A percentile compares a stretch with the other conserved stretches of the same genome.
Evolutionary conservation across 805 yeast species (phyloP).

Genomic region (Cyberlindnera galapagoensis): DNA sequence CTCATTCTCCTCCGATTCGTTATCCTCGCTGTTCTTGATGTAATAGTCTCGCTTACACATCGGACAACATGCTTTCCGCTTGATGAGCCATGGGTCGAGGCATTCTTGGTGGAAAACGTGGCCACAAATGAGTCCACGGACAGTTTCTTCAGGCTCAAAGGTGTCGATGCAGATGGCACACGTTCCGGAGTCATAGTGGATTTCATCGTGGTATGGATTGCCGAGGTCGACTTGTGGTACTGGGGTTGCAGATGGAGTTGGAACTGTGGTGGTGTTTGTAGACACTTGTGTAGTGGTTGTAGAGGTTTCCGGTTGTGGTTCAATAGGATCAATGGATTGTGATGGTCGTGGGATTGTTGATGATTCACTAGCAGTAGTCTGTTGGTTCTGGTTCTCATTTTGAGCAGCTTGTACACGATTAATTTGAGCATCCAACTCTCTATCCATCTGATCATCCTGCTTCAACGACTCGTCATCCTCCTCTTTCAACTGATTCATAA

Average conservation of each 20-base stretch:
- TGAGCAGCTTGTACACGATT: too few species aligned
- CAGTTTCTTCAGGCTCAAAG: conserved; percentile 53
- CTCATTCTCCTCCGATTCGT: conserved; percentile 5
- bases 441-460: conserved; percentile 4
- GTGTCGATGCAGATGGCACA: conserved; percentile 77
- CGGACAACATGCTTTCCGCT: conserved; percentile 76
- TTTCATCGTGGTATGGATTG: conserved; percentile 15
- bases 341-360: too few species aligned
- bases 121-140: conserved; percentile 73
- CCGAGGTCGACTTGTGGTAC: conserved; percentile 18
- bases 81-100: conserved; percentile 75
- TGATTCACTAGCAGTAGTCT: too few species aligned
- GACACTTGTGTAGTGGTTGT: not conserved
- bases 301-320: not conserved
- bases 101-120: conserved; percentile 79
- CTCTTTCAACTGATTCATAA: conserved; percentile 35
- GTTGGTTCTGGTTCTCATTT: too few species aligned
- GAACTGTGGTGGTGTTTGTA: too few species aligned
- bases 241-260: not conserved
- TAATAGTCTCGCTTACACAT: conserved; percentile 70
- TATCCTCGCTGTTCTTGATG: conserved; percentile 19
- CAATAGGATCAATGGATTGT: not conserved
- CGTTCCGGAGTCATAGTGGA: conserved; percentile 56
- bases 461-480: conserved; percentile 18
- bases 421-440: too few species aligned